A percentile compares a stretch with the other conserved stretches of the same genome.
These are phyloP conservation scores for Lumnitzera racemosa DNA, from an alignment of 345 rosid species.

Conservation along the genomic window DNA sequence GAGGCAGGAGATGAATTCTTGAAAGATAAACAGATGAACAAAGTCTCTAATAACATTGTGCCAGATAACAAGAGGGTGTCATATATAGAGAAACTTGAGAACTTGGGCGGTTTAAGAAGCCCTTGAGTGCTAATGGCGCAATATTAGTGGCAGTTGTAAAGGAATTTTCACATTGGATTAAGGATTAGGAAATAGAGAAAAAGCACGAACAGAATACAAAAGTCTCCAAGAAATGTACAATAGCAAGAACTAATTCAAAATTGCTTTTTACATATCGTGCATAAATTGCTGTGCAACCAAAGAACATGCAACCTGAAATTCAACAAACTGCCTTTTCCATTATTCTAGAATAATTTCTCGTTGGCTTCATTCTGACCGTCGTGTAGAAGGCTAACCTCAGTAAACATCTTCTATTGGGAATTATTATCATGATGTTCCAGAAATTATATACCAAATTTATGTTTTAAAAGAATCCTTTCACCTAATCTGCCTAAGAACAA, in stretches of 20 bases:
- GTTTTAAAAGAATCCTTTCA: no score
- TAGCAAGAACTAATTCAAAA: not conserved
- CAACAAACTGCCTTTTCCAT: no score
- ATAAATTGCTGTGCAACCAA: not conserved
- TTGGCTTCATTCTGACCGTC: no score
- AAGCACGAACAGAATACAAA: not conserved
- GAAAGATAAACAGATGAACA: slow-evolving; percentile 27
- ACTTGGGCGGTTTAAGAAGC: slow-evolving; percentile 55
- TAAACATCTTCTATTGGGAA: no score
- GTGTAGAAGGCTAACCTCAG: no score
- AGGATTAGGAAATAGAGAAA: not conserved
- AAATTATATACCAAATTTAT: no score
- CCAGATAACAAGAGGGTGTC: slow-evolving; percentile 46
- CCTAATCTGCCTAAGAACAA: no score
- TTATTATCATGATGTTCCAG: no score
- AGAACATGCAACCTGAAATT: no score
- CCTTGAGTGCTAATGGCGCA: slow-evolving; percentile 39
- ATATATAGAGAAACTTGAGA: slow-evolving; percentile 39
- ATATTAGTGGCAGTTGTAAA: slow-evolving; percentile 24
- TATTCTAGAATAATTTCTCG: no score
- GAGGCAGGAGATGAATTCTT: slow-evolving; percentile 22
- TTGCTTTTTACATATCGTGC: no score
- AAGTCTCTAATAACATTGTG: slow-evolving; percentile 30
- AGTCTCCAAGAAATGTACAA: not conserved
- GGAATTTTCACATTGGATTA: not conserved